Percentiles rank a stretch among this genome's conserved stretches.
phyloP scores from a whole-genome alignment of 768 basidiomycete species.

The Podaxis sp. region DNA sequence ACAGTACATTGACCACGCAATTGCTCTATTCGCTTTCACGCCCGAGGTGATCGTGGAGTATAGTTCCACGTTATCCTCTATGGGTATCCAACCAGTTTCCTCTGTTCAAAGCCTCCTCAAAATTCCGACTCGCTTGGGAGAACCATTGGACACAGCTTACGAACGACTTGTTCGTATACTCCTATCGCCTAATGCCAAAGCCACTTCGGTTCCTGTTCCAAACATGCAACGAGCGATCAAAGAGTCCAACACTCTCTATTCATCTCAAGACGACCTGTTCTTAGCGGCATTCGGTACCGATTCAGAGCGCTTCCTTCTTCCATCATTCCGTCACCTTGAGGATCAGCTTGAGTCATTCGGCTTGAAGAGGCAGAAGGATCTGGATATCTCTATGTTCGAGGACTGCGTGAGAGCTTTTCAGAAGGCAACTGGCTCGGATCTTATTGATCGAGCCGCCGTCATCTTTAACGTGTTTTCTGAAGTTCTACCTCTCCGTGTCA shows the following conservation, averaged over 20 bases:
- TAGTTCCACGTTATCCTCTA: not conserved
- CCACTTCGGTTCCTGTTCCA: constrained; percentile 24
- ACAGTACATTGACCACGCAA: not conserved
- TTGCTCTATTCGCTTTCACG: constrained; percentile 2
- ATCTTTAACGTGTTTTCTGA: constrained; percentile 36
- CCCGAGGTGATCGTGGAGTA: not conserved
- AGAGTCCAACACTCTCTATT: constrained; percentile 30
- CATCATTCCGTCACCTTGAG: constrained; percentile 30
- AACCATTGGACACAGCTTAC: constrained; percentile 19
- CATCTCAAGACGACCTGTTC: constrained; percentile 34
- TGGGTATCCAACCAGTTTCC: constrained; percentile 1
- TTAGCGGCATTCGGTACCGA: constrained; percentile 32
- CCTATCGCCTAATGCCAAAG: not conserved
- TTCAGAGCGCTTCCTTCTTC: constrained; percentile 31
- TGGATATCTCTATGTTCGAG: constrained; percentile 35
- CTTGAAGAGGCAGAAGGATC: constrained; percentile 27
- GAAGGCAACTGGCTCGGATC: constrained; percentile 14
- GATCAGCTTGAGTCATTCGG: constrained; percentile 27
- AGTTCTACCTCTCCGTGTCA: constrained; percentile 31
- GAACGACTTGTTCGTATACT: not conserved
- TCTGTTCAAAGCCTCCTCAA: not conserved
- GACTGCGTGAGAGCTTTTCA: constrained; percentile 36
- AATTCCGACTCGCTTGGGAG: constrained; percentile 15
- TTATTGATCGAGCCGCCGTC: constrained; percentile 25
- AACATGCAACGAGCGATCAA: constrained; percentile 27